Evolutionary conservation across 2,329 filamentous ascomycete species (phyloP).

Genomic region (Chaetomium sp.): DNA sequence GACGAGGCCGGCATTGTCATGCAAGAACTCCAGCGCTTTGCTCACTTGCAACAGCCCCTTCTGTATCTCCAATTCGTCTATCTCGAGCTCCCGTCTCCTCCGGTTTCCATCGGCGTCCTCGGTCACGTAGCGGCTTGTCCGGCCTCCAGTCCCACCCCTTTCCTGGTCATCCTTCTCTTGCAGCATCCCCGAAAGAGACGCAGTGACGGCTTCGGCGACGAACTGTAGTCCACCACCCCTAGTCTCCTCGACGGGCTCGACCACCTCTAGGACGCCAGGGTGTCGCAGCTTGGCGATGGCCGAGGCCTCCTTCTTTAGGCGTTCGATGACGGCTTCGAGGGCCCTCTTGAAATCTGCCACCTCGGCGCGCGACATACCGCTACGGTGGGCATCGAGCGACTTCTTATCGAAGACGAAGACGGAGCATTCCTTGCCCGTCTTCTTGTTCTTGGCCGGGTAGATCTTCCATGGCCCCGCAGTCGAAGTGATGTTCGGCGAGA

Average conservation of each 20-base stretch:
- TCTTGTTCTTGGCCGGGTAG: slow-evolving; percentile 96
- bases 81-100: slow-evolving; percentile 79
- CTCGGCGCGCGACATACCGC: slow-evolving; percentile 62
- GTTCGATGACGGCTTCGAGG: slow-evolving; percentile 87
- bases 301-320: slow-evolving; percentile 87
- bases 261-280: slow-evolving; percentile 87
- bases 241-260: slow-evolving; percentile 94
- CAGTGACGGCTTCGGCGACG: slow-evolving; percentile 87
- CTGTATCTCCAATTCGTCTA: slow-evolving; percentile 96
- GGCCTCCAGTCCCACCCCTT: slow-evolving; percentile 66
- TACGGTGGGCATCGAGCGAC: slow-evolving; percentile 70
- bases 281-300: slow-evolving; percentile 86
- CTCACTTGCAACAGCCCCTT: slow-evolving; percentile 92
- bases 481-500: slow-evolving; percentile 74
- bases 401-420: slow-evolving; percentile 96
- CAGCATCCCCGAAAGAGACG: slow-evolving; percentile 79
- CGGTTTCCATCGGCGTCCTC: slow-evolving; percentile 75
- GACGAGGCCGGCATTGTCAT: slow-evolving; percentile 90
- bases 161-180: slow-evolving; percentile 91
- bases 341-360: slow-evolving; percentile 74
- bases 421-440: slow-evolving; percentile 83
- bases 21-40: slow-evolving; percentile 91
- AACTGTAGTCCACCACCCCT: slow-evolving; percentile 91
- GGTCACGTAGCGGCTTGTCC: slow-evolving; percentile 77
- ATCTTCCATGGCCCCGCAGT: slow-evolving; percentile 94